A percentile compares a stretch with the other conserved stretches of the same genome.
Conservation (phyloP, 75 land plant genomes). For the Cunninghamia lanceolata region DNA sequence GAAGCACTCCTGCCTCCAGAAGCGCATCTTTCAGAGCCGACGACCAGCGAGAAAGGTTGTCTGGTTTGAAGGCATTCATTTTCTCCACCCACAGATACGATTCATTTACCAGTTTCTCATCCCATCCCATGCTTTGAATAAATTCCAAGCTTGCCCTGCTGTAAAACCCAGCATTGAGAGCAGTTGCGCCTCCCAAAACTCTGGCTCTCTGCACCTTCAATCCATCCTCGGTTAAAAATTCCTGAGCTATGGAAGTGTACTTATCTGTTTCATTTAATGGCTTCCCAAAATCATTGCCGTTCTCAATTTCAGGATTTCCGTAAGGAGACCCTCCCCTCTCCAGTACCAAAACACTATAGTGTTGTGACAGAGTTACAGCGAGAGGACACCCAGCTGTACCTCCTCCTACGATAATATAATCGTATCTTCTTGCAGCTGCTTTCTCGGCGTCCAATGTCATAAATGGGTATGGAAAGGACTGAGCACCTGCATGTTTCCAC, state of each 20-base stretch:
- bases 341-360: conserved; percentile 44
- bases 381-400: conserved; percentile 37
- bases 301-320: conserved; percentile 54
- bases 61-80: conserved; percentile 54
- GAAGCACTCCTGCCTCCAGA: conserved; percentile 61
- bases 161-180: conserved; percentile 85
- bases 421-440: conserved; percentile 7
- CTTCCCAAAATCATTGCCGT: conserved; percentile 33
- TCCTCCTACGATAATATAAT: conserved; percentile 35
- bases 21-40: conserved; percentile 58
- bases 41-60: conserved; percentile 45
- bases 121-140: conserved; percentile 55
- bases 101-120: conserved; percentile 55
- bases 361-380: conserved; percentile 29
- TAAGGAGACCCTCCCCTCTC: conserved; percentile 83
- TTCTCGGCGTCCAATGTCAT: neutral
- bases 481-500: neutral
- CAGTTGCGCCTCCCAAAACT: conserved; percentile 81
- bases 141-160: conserved; percentile 54
- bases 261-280: conserved; percentile 41
- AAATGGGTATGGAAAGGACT: neutral
- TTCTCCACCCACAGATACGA: conserved; percentile 78
- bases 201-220: conserved; percentile 64
- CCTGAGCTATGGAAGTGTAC: conserved; percentile 58
- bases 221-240: conserved; percentile 73